Conservation (phyloP, 306 rosid genomes). For the Pyrus communis region DNA sequence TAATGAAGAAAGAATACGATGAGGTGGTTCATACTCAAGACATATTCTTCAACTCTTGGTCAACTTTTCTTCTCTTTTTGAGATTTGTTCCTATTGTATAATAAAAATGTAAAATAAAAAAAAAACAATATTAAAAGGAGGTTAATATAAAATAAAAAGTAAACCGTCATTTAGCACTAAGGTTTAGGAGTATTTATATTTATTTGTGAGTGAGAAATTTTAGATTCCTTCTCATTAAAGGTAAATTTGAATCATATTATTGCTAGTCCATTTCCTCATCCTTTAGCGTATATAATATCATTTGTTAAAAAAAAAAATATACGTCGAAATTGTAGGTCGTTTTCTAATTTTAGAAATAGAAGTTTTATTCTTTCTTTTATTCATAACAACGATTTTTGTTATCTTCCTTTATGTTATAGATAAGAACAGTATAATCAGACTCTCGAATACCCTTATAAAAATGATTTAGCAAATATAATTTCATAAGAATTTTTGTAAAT, state of each 20-base stretch:
- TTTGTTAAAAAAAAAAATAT: too few relatives aligned
- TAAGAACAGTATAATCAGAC: too few relatives aligned
- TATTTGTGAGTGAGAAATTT: fast-evolving
- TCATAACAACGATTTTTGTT: too few relatives aligned
- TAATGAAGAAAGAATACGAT: not conserved
- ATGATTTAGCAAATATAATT: not conserved
- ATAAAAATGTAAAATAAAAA: not conserved
- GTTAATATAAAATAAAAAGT: not conserved
- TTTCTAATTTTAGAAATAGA: too few relatives aligned
- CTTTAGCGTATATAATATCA: too few relatives aligned
- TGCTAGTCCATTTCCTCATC: fast-evolving
- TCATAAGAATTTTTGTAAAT: not conserved
- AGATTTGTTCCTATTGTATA: not conserved
- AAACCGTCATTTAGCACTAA: fast-evolving
- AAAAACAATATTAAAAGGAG: not conserved
- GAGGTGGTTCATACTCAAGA: not conserved
- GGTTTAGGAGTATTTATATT: too few relatives aligned
- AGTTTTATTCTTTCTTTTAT: too few relatives aligned
- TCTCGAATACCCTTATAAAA: not conserved
- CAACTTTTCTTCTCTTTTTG: not conserved
- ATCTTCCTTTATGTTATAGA: too few relatives aligned
- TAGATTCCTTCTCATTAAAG: fast-evolving
- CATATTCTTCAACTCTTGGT: not conserved
- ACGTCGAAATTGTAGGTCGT: too few relatives aligned
- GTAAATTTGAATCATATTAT: too few relatives aligned